Evolutionary conservation across 352 stramenopile genomes (phyloP), one percentile per base, ranked within the genome.

Genomic region (Pythium sukuiense): DNA sequence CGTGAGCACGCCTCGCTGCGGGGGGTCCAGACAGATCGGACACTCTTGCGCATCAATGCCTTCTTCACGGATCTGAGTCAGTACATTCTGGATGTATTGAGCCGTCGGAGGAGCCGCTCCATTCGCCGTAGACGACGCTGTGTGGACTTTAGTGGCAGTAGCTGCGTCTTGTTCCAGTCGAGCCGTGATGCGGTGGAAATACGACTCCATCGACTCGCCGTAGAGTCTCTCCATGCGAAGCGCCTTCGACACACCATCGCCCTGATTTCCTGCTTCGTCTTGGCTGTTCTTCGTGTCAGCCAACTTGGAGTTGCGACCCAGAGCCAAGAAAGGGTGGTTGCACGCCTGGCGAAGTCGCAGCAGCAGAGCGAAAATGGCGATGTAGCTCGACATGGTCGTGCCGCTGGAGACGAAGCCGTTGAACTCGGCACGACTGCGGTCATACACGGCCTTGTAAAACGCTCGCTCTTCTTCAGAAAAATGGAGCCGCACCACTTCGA

Each of bases 291-390:
- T 64, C 11, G 57, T 55, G 43, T 77, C 59, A 9, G 70, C 69
- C 55, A 87, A 71, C 32, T 93, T 74, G 11, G 83, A 77, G 57
- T 90, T 66, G 29, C 85, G 80, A 13, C 87, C 84, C 2, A 96
- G 71, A 1, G 90, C 89, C 3, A 97, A 74, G 46, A 96, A 88
- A 32, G 91, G 91, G 56, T 97, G 89, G 75, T 97, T 76, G 49
- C 91, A 97, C 14, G 91, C 91, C 74, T 97, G 91, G 8, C 91
- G 87, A 6, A 97, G 77, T 1, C 89, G 81, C 50, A 97, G 58
- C 50, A 97, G 69, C 27, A 97, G 71, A 20, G 89, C 86, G 35
- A 97, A 93, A 61, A 97, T 97, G 16, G 83, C 87, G 6, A 95
- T 79, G 61, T 97, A 97, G 61, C 85, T 96, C 18, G 76, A 80